Conservation (phyloP, 208 protist species). For the Trypanosoma melophagium region DNA sequence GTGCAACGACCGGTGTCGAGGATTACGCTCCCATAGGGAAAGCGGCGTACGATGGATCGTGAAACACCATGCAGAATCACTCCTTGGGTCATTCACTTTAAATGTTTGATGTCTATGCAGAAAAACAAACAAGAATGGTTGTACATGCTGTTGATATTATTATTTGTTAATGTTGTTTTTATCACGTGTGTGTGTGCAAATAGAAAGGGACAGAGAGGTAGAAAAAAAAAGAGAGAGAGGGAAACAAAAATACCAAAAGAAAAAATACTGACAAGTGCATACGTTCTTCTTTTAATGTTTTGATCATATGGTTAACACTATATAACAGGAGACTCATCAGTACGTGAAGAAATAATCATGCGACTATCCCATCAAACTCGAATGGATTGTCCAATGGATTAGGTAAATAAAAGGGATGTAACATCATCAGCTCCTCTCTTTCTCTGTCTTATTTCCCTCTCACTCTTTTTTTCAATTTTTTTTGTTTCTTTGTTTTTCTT, state of each 20-base stretch:
- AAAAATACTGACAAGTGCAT: background rate
- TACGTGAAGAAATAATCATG: background rate
- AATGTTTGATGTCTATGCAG: background rate
- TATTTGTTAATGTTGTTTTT: background rate
- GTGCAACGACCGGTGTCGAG: background rate
- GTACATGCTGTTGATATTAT: no score
- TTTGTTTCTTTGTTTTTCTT: background rate
- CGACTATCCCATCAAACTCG: background rate
- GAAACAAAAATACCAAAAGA: background rate
- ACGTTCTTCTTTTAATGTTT: background rate
- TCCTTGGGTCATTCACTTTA: background rate
- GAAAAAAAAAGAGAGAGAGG: background rate
- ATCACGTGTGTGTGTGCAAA: background rate
- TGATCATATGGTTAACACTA: background rate
- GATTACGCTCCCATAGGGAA: background rate
- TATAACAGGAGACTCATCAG: background rate
- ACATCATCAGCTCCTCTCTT: background rate
- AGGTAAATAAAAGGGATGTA: constrained; percentile 24
- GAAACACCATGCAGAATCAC: constrained; percentile 2
- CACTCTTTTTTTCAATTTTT: background rate
- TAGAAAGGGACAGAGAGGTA: background rate
- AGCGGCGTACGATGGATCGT: constrained; percentile 1
- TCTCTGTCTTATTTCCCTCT: background rate
- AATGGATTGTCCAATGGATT: background rate
- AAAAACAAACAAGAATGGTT: no score